These are phyloP conservation scores for Globisporangium emineosum DNA, from an alignment of 352 stramenopile species.

Conservation along the genomic window DNA sequence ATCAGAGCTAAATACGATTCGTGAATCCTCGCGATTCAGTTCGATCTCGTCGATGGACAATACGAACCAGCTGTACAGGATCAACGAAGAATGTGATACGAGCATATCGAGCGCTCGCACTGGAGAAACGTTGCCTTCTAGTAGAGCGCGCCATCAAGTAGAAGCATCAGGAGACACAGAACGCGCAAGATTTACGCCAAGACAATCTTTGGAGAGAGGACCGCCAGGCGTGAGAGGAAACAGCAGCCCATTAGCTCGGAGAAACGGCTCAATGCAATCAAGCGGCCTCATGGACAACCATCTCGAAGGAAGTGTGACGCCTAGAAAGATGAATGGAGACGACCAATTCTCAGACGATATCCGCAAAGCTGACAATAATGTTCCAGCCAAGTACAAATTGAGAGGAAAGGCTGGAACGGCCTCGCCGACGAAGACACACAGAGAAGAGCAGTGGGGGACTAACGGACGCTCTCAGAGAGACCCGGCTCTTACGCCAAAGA, in stretches of 20 bases:
- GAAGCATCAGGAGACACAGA: neutral
- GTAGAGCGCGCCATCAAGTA: neutral
- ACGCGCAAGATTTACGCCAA: neutral
- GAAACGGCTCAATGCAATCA: neutral
- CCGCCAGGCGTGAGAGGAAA: neutral
- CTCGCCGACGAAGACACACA: neutral
- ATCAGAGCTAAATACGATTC: conserved; percentile 11
- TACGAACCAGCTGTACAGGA: conserved; percentile 12
- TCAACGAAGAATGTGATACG: conserved; percentile 16
- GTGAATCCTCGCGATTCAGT: conserved; percentile 12
- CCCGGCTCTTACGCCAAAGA: neutral
- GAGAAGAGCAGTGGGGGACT: neutral
- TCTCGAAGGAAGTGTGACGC: neutral
- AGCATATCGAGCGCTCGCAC: conserved; percentile 19
- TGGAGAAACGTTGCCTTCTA: conserved; percentile 13
- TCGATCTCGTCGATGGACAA: conserved; percentile 10
- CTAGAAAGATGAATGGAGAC: neutral
- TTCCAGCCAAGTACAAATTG: neutral
- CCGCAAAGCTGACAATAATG: neutral
- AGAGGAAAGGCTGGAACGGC: neutral
- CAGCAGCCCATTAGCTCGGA: neutral
- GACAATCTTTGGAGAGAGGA: neutral
- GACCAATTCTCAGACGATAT: neutral
- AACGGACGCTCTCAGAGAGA: neutral
- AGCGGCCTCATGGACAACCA: neutral